Base-by-base conservation (phyloP, 345 rosid genomes). In the Camelina sativa region DNA sequence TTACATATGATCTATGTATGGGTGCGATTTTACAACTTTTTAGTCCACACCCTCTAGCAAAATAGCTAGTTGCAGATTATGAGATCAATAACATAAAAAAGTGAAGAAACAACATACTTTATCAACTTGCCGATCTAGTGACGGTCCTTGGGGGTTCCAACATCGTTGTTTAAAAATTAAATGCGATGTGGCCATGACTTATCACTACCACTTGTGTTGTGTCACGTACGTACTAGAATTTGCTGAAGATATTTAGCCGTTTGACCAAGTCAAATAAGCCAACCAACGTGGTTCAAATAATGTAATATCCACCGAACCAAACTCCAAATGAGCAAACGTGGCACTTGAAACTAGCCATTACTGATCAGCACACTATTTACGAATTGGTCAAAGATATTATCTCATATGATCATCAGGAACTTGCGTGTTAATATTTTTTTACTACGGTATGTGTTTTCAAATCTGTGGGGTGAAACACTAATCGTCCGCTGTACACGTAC, bases 181-280 rank as follows among this genome's bases (percentile, higher is more conserved):
- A 69, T 57, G 68, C 51, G 13, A 50, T 61, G 67, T 50, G 60
- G 41, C 15, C 59, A 17, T 30, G 40, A 50, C 56, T 44, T 30
- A 58, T 30, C 56, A 69, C 34, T 37, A 38, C 35, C 38, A 65
- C 70, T 65, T 64, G 58, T 34, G 25, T 8, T 32, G 9, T 1
- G 4, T 9, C 8, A 38, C 41, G 41, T 10, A 38, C 53, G 22
- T 48, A 48, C 11, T 65, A 30, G 6, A 20, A 13, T 48, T 43
- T 43, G 67, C 30, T 43, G 9, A 43, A 70, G 59, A 48, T 37
- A 17, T 19, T 37, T 53, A 51, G 13, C 62, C 5, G 51, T 13
- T 51, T 62, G 53, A 62, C 76, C 54, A 52, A 41, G 34, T 72
- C 46, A 62, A 72, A 62, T 50, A 5, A 71, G 60, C 40, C 59